Evolutionary conservation across 2,329 filamentous ascomycete species (phyloP).

Genomic region (Pyricularia pennisetigena): DNA sequence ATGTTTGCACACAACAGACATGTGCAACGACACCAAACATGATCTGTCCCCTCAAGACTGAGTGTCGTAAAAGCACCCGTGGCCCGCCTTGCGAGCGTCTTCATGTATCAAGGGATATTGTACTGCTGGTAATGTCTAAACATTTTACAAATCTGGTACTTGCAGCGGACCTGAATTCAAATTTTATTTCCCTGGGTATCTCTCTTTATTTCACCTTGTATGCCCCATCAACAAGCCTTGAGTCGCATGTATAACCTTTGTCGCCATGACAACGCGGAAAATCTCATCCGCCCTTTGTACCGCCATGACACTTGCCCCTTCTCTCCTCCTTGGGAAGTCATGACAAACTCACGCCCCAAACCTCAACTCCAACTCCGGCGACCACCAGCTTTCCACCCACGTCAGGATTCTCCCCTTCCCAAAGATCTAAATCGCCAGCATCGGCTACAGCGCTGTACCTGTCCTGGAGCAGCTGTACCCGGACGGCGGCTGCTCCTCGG

Average conservation of each 20-base stretch:
- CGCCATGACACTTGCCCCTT: background rate
- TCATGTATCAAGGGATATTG: background rate
- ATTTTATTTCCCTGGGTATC: background rate
- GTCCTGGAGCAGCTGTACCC: slow-evolving; percentile 34
- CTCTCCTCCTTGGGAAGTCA: background rate
- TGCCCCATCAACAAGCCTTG: background rate
- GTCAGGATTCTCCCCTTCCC: slow-evolving; percentile 13
- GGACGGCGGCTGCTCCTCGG: slow-evolving; percentile 4
- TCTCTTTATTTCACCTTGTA: background rate
- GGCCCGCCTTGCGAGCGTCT: background rate
- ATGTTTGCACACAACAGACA: background rate
- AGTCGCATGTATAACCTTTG: background rate
- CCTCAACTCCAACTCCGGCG: slow-evolving; percentile 36
- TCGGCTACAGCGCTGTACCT: slow-evolving; percentile 52
- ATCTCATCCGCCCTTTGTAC: too few species aligned
- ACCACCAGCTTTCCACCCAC: slow-evolving; percentile 22
- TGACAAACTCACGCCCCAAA: slow-evolving; percentile 21
- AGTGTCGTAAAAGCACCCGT: background rate
- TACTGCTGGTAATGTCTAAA: background rate
- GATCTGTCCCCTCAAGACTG: background rate
- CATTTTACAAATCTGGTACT: background rate
- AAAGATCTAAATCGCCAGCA: slow-evolving; percentile 38
- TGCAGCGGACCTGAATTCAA: background rate
- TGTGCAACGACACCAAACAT: background rate
- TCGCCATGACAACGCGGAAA: too few species aligned